Conservation (phyloP, 202 grass and related monocot species). For the Elaeis oleifera region DNA sequence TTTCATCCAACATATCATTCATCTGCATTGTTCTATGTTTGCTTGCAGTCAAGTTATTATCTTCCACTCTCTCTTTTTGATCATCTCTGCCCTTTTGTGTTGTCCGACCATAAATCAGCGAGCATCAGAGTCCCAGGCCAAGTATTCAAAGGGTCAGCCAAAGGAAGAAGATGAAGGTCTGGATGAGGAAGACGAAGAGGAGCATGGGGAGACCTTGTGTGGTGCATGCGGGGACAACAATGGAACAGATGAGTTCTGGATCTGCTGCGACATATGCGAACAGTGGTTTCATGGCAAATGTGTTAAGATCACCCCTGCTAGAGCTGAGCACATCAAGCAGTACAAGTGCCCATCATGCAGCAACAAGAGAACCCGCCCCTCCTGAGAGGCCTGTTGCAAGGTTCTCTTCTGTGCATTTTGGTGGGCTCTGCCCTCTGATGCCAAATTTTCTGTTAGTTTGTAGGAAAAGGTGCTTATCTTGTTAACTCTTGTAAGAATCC, state of each 20-base stretch:
- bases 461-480: no score
- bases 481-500: no score
- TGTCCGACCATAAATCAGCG: conserved; percentile 27
- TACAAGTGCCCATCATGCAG: conserved; percentile 92
- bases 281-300: conserved; percentile 97
- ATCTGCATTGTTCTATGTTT: no score
- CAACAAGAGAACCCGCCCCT: conserved; percentile 55
- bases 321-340: conserved; percentile 93
- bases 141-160: conserved; percentile 38
- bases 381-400: conserved; percentile 12
- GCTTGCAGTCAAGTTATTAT: no score
- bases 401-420: no score
- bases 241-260: conserved; percentile 94
- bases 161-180: conserved; percentile 49
- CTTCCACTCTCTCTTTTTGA: neutral
- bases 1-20: no score
- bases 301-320: conserved; percentile 89
- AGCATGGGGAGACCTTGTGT: conserved; percentile 71
- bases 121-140: conserved; percentile 31
- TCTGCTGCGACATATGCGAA: conserved; percentile 95
- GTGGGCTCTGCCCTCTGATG: no score
- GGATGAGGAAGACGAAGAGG: conserved; percentile 50
- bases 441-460: no score
- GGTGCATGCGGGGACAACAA: conserved; percentile 83
- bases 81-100: neutral